Conservation (phyloP, 345 rosid species). For the Bruguiera sexangula region DNA sequence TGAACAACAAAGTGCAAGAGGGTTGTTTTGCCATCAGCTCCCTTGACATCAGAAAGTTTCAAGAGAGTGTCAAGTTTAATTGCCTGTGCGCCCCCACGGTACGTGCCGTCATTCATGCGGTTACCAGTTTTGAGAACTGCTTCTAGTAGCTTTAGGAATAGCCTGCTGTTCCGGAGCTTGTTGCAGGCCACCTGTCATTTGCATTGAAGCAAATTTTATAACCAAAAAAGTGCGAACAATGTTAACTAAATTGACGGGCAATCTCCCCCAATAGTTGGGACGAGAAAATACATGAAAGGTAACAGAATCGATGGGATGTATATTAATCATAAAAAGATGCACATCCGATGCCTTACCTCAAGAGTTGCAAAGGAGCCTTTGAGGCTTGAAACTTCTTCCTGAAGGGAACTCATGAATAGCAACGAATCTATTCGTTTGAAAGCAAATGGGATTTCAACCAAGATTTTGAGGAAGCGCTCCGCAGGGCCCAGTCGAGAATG, state of each 20-base stretch:
- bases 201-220: not conserved
- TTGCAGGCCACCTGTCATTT: slow-evolving; percentile 66
- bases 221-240: not conserved
- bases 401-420: slow-evolving; percentile 20
- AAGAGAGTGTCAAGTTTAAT: slow-evolving; percentile 89
- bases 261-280: no score
- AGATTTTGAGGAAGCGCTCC: slow-evolving; percentile 26
- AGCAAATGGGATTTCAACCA: slow-evolving; percentile 30
- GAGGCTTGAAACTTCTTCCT: slow-evolving; percentile 24
- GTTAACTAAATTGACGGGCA: not conserved
- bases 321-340: not conserved
- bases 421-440: slow-evolving; percentile 24
- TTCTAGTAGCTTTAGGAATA: slow-evolving; percentile 80
- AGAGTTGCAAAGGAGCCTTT: slow-evolving; percentile 25
- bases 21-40: slow-evolving; percentile 92
- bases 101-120: slow-evolving; percentile 89
- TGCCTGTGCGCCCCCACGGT: slow-evolving; percentile 87
- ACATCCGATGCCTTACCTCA: slow-evolving; percentile 16
- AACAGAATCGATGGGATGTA: not conserved
- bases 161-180: slow-evolving; percentile 69
- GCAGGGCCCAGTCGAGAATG: slow-evolving; percentile 20
- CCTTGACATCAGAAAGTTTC: slow-evolving; percentile 87
- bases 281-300: no score
- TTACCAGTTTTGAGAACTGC: slow-evolving; percentile 97
- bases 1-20: slow-evolving; percentile 83